A percentile compares a stretch with the other conserved stretches of the same genome.
Conservation (phyloP, 1,284 basidiomycete species). For the Papiliotrema terrestris region DNA sequence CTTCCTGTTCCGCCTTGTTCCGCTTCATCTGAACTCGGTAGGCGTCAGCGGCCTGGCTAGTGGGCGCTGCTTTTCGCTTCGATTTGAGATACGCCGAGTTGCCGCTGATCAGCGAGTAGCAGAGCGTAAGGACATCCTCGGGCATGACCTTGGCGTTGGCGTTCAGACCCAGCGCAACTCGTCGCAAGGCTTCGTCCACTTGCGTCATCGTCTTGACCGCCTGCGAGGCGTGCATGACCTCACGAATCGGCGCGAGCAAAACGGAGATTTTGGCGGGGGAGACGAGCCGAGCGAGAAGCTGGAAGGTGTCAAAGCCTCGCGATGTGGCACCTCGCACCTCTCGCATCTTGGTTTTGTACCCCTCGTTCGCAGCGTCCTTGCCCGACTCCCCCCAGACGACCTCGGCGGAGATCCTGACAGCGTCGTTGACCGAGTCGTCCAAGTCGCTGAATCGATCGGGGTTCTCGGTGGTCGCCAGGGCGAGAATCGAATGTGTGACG, state of each 20-base stretch:
- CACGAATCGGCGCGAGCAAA: slow-evolving; percentile 74
- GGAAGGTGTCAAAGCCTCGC: slow-evolving; percentile 79
- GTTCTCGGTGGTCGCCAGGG: slow-evolving; percentile 62
- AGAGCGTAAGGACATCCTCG: slow-evolving; percentile 72
- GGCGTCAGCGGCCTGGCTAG: slow-evolving; percentile 53
- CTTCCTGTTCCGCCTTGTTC: slow-evolving; percentile 56
- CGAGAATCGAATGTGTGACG: slow-evolving; percentile 75
- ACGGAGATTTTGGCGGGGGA: slow-evolving; percentile 71
- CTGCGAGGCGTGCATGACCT: slow-evolving; percentile 82
- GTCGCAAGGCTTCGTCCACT: slow-evolving; percentile 82
- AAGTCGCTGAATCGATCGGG: slow-evolving; percentile 63
- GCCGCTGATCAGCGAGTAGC: slow-evolving; percentile 84
- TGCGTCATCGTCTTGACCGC: slow-evolving; percentile 76
- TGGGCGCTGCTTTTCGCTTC: slow-evolving; percentile 39
- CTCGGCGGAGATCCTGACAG: slow-evolving; percentile 79
- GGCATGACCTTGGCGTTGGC: slow-evolving; percentile 71
- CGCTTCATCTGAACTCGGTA: slow-evolving; percentile 76
- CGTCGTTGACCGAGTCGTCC: slow-evolving; percentile 72
- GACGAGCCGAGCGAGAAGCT: slow-evolving; percentile 70
- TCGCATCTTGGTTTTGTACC: slow-evolving; percentile 90
- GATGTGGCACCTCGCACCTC: slow-evolving; percentile 78
- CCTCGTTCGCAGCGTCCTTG: slow-evolving; percentile 82
- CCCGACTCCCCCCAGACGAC: slow-evolving; percentile 93
- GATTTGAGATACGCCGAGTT: slow-evolving; percentile 69
- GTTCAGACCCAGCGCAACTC: slow-evolving; percentile 80